A percentile compares a stretch with the other conserved stretches of the same genome.
Evolutionary conservation across 2,329 filamentous ascomycete species (phyloP).

Genomic region (Nothophoma quercina): DNA sequence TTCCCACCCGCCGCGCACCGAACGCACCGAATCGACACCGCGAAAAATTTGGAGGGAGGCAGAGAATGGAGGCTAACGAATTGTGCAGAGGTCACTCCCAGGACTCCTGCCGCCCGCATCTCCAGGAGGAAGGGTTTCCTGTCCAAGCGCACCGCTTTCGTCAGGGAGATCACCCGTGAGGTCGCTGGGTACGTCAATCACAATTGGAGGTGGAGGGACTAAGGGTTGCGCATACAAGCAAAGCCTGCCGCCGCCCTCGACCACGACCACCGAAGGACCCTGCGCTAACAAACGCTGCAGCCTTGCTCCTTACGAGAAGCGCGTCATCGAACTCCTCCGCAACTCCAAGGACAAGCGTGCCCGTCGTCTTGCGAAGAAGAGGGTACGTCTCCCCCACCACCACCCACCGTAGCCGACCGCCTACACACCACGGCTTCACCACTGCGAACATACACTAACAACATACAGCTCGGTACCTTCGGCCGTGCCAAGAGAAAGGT

Average conservation of each 20-base stretch:
- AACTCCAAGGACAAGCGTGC: constrained; percentile 99
- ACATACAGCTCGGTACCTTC: constrained; percentile 87
- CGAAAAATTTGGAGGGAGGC: constrained; percentile 19
- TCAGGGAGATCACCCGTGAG: constrained; percentile 97
- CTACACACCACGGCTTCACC: not conserved
- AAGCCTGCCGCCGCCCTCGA: constrained; percentile 40
- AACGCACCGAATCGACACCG: constrained; percentile 17
- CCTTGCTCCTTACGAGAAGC: constrained; percentile 76
- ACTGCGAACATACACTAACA: constrained; percentile 37
- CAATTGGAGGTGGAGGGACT: constrained; percentile 18
- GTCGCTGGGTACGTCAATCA: constrained; percentile 79
- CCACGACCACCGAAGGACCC: not conserved
- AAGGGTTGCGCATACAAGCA: constrained; percentile 44
- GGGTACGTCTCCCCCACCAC: constrained; percentile 66
- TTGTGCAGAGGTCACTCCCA: constrained; percentile 59
- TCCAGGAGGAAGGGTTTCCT: constrained; percentile 89
- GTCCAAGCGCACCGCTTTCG: constrained; percentile 96
- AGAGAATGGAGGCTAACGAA: constrained; percentile 34
- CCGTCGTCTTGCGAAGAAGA: constrained; percentile 99
- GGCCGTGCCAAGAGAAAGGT: constrained; percentile 99
- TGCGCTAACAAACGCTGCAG: constrained; percentile 24
- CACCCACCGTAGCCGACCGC: constrained; percentile 2
- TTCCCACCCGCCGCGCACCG: constrained; percentile 25
- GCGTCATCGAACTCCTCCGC: constrained; percentile 97
- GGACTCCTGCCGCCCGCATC: constrained; percentile 58